Evolutionary conservation across 2,329 filamentous ascomycete genomes (phyloP).

Genomic region (Talaromyces islandicus): DNA sequence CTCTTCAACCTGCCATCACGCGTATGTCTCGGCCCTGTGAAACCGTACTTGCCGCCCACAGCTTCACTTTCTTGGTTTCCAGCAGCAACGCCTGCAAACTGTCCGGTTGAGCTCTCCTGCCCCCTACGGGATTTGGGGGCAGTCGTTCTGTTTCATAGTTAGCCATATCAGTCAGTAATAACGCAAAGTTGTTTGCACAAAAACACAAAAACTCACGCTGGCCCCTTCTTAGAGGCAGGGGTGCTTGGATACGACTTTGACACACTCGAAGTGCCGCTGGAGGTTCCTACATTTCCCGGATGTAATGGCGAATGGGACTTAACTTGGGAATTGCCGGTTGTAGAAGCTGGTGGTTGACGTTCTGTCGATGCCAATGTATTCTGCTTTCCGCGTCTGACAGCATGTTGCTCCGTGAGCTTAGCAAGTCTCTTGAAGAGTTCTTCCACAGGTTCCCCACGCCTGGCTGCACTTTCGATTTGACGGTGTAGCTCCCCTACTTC

Average conservation of each 20-base stretch:
- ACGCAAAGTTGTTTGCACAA: background rate
- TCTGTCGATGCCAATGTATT: background rate
- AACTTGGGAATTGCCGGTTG: background rate
- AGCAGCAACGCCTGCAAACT: background rate
- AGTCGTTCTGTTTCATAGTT: background rate
- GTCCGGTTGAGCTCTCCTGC: background rate
- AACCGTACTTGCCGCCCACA: background rate
- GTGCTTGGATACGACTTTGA: background rate
- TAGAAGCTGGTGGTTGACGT: background rate
- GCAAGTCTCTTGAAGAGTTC: slow-evolving; percentile 24
- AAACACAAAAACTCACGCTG: background rate
- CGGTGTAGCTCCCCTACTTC: slow-evolving; percentile 23
- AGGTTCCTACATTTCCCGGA: background rate
- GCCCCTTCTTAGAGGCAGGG: background rate
- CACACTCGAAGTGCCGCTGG: background rate
- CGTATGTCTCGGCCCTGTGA: slow-evolving; percentile 1
- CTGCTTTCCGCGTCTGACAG: background rate
- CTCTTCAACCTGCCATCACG: slow-evolving; percentile 1
- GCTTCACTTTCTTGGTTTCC: background rate
- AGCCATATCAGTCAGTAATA: background rate
- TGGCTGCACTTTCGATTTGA: slow-evolving; percentile 24
- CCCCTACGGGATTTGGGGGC: background rate
- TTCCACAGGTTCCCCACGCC: slow-evolving; percentile 21
- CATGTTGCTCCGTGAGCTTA: slow-evolving; percentile 5
- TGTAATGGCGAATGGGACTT: background rate